Base-by-base conservation (phyloP, 1,284 basidiomycete species). In the Moniliella sp. region DNA sequence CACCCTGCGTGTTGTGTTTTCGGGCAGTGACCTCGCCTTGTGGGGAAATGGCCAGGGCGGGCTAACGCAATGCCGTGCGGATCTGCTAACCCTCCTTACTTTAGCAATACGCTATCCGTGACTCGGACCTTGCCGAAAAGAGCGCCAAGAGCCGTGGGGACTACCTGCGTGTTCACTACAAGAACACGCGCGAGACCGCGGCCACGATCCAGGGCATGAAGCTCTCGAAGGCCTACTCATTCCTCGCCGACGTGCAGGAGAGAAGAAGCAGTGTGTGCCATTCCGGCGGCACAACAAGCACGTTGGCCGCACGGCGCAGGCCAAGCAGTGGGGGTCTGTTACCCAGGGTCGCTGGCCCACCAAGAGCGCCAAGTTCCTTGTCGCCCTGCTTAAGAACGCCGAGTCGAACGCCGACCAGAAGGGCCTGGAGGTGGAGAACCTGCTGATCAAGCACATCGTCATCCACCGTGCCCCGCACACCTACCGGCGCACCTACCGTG, bases 381-480 rank as follows among this genome's bases (percentile, higher is more conserved):
- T 78, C 46, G 75, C 79, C 49, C 74, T 99, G 38, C 68, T 99
- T 54, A 97, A 97, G 75, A 99, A 97, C 66, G 91, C 91, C 33
- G 88, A 97, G 66, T 77, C 91, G 52, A 99, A 99, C 66, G 91
- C 91, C 45, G 88, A 94, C 57, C 83, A 82, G 56, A 99, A 97
- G 72, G 83, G 77, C 64, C 69, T 99, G 43, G 78, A 84, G 37
- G 68, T 79, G 42, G 86, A 94, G 60, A 82, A 88, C 46, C 75
- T 97, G 37, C 56, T 67, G 61, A 88, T 99, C 72, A 84, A 79
- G 70, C 91, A 78, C 73, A 93, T 97, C 51, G 79, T 82, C 48
- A 84, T 97, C 42, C 79, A 99, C 65, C 88, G 97, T 68, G 91
- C 91, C 48, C 91, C 88, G 77, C 97, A 97, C 82, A 99, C 91